Base-by-base conservation (phyloP, 805 yeast genomes). In the Schwanniomyces pseudopolymorphus region DNA sequence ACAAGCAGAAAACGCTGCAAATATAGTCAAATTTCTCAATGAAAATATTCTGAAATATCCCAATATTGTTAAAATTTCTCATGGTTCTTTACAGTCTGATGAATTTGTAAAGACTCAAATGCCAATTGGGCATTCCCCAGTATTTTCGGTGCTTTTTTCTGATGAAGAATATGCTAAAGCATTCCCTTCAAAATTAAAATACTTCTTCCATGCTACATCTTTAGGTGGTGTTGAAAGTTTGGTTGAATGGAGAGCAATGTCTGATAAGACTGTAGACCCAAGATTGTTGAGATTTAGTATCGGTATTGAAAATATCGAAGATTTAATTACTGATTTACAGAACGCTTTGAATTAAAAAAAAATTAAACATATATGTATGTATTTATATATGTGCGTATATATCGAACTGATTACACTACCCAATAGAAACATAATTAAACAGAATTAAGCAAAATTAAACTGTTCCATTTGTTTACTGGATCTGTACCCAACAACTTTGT, bases 171-270 rank as follows among this genome's bases (percentile, higher is more conserved):
- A 72, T 31, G 96, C 96, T 0, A 79, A 75, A 52, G 45, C 55
- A 8, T 69, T 91, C 13, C 95, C 96, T 6, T 71, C 84, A 2
- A 77, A 72, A 48, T 69, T 89, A 48, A 78, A 80, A 54, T 79
- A 78, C 52, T 89, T 90, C 70, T 85, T 84, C 55, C 98, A 91
- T 66, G 96, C 97, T 3, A 90, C 97, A 0, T 89, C 96, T 2
- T 72, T 92, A 22, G 97, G 97, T 33, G 96, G 97, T 19, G 88
- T 87, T 11, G 97, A 92, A 66, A 85, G 95, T 39, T 70, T 90
- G 58, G 81, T 91, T 47, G 97, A 91, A 66, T 89, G 96, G 96
- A 80, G 97, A 60, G 84, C 89, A 0, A 59, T 91, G 67, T 77
- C 60, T 47, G 74, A 89, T 59, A 61, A 77, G 1, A 53, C 67